These are phyloP conservation scores for Apiospora malaysiana DNA, from an alignment of 2,329 filamentous ascomycete species.

Conservation along the genomic window DNA sequence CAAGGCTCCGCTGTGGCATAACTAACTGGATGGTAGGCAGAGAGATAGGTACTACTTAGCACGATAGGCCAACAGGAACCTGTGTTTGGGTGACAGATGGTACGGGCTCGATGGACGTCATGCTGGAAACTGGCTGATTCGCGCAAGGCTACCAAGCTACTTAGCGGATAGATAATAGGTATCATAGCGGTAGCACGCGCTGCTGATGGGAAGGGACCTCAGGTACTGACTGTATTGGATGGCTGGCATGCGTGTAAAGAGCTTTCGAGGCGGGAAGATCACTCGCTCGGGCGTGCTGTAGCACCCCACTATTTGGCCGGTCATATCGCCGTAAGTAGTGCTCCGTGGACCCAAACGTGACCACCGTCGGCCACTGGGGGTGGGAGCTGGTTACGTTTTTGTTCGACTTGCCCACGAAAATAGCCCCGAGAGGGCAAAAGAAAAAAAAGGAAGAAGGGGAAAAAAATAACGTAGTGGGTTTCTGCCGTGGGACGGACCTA, in stretches of 20 bases:
- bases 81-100: not conserved
- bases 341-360: slow-evolving; percentile 32
- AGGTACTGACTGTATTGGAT: not conserved
- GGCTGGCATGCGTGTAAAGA: not conserved
- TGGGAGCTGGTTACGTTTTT: slow-evolving; percentile 18
- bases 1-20: slow-evolving; percentile 5
- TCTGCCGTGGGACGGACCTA: slow-evolving; percentile 2
- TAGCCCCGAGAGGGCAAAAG: slow-evolving; percentile 19
- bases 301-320: slow-evolving; percentile 63
- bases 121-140: slow-evolving; percentile 14
- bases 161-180: too few species aligned
- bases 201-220: not conserved
- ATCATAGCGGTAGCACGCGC: not conserved
- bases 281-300: slow-evolving; percentile 14
- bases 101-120: not conserved
- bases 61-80: not conserved
- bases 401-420: slow-evolving; percentile 11
- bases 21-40: not conserved
- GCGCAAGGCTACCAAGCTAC: not conserved
- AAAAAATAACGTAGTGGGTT: not conserved
- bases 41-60: not conserved
- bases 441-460: not conserved
- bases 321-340: slow-evolving; percentile 57
- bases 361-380: slow-evolving; percentile 26
- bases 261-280: slow-evolving; percentile 14